phyloP scores from a whole-genome alignment of 2,329 filamentous ascomycete species.

The Eutypa lata region DNA sequence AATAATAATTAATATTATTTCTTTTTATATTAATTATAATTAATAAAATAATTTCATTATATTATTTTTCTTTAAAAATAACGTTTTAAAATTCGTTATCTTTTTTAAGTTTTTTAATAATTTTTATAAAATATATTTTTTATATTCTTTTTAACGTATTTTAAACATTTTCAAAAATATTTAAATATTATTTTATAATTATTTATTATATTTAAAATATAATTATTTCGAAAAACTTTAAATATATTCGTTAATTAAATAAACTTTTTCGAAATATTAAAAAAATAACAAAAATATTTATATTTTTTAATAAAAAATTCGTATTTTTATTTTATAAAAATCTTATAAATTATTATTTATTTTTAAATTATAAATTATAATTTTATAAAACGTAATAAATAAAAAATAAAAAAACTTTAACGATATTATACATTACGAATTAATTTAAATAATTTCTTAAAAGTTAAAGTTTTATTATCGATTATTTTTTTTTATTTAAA shows the following conservation, averaged over 20 bases:
- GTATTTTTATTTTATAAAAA: background rate
- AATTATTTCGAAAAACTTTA: background rate
- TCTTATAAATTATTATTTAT: background rate
- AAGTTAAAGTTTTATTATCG: background rate
- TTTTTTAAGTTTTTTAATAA: background rate
- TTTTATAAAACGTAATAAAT: too few relatives aligned
- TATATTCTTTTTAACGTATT: background rate
- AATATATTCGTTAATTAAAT: background rate
- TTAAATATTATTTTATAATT: background rate
- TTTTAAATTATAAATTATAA: background rate
- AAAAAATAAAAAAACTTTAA: too few relatives aligned
- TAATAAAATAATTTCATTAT: too few relatives aligned
- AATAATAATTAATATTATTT: background rate
- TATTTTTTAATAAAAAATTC: background rate
- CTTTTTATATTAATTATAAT: too few relatives aligned
- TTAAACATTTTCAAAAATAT: background rate
- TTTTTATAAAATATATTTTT: too few relatives aligned
- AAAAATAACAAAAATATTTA: background rate
- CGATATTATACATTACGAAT: too few relatives aligned
- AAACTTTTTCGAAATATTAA: too few relatives aligned
- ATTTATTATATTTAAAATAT: background rate
- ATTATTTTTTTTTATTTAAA: background rate
- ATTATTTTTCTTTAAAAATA: too few relatives aligned
- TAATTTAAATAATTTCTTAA: too few relatives aligned
- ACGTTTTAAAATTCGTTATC: too few relatives aligned